Evolutionary conservation across 495 filamentous ascomycete genomes (phyloP), one percentile per base, ranked within the genome.

Genomic region (Lasiosphaeria ovina): DNA sequence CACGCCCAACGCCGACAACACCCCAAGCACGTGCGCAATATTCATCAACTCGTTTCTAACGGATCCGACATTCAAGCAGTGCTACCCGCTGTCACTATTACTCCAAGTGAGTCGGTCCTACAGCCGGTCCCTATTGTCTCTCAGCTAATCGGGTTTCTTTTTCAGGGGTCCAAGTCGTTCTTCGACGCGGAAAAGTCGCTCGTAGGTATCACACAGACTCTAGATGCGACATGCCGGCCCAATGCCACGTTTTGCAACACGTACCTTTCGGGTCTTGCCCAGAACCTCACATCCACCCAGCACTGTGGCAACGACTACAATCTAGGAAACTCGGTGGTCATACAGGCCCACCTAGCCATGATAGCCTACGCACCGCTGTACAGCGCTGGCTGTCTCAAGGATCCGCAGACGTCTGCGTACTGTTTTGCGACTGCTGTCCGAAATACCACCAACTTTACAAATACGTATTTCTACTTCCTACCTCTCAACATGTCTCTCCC

Each of bases 381-480:
- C 72, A 79, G 78, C n/a, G 90, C 90, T 0, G 85, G 84, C 6
- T 98, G 94, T 70, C 76, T 93, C 50, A 75, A 73, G 36, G 85
- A 90, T 64, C 72, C 76, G 3, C 63, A 75, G 38, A 77, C 77
- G 12, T 79, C 79, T 7, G 69, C 71, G 35, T 90, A 89, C 67
- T 91, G 88, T 74, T 97, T 92, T 69, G 90, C 91, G 59, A 88
- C 91, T 66, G 91, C 92, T 32, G 84, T 91, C 59, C 92, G 87
- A 9, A 96, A 96, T 70, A 65, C 67, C 16, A 79, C 83, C 9
- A 87, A 83, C 33, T 77, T 87, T 0, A 81, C 82, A 33, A 87
- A 90, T 69, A 80, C 85, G 40, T 89, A 92, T 61, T 76, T 93
- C 16, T 98, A 97, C 76, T 91, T 87, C 65, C 76, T 98, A 1